Conservation (phyloP, 345 rosid species). For the Crucihimalaya himalaica region DNA sequence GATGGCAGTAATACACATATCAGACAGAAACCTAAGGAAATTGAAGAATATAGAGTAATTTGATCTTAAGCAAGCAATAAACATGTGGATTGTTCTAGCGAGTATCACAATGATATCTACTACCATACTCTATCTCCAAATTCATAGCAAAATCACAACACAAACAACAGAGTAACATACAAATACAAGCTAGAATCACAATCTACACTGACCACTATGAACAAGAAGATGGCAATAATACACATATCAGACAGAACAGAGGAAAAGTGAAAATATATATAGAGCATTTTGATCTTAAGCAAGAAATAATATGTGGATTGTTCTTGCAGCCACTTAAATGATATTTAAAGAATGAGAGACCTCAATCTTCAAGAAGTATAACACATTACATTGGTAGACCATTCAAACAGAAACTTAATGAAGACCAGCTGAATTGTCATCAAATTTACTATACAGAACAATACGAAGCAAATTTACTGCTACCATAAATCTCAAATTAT, state of each 20-base stretch:
- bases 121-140: background rate
- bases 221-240: too few relatives aligned
- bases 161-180: background rate
- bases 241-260: too few relatives aligned
- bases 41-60: background rate
- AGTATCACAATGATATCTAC: background rate
- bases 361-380: background rate
- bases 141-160: background rate
- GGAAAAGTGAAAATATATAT: too few relatives aligned
- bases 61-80: background rate
- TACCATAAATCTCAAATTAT: background rate
- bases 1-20: background rate
- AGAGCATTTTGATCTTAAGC: background rate
- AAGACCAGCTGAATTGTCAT: background rate
- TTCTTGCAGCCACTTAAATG: background rate
- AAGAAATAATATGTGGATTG: background rate
- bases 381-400: background rate
- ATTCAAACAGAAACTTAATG: background rate
- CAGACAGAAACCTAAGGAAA: background rate
- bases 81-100: background rate
- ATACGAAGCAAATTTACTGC: background rate
- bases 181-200: constrained; percentile 7
- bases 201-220: too few relatives aligned
- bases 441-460: background rate
- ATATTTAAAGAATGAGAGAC: background rate